These are phyloP conservation scores for Polyporus arcularius DNA, from an alignment of 768 basidiomycete genomes.

Conservation along the genomic window DNA sequence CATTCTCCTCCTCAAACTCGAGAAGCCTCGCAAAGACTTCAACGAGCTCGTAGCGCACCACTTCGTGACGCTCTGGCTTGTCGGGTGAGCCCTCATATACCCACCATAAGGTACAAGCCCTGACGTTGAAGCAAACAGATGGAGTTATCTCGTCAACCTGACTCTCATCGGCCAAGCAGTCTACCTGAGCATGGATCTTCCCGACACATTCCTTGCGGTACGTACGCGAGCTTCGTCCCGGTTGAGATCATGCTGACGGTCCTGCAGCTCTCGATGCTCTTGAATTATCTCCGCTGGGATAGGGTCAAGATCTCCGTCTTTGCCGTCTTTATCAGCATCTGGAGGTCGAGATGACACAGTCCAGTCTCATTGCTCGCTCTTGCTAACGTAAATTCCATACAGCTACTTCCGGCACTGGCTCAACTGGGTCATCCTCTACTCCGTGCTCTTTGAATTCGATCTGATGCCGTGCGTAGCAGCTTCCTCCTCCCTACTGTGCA, in stretches of 20 bases:
- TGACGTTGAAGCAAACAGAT: slow-evolving; percentile 43
- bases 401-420: slow-evolving; percentile 95
- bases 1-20: slow-evolving; percentile 79
- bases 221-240: neutral
- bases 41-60: slow-evolving; percentile 87
- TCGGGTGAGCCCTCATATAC: slow-evolving; percentile 56
- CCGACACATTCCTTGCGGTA: slow-evolving; percentile 86
- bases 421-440: slow-evolving; percentile 83
- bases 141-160: slow-evolving; percentile 81
- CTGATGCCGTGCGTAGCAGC: slow-evolving; percentile 62
- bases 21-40: slow-evolving; percentile 95
- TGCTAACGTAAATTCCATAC: neutral
- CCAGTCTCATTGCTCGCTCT: neutral
- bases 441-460: slow-evolving; percentile 77
- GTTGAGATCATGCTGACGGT: neutral
- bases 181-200: slow-evolving; percentile 98
- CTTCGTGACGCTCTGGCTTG: slow-evolving; percentile 90
- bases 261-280: slow-evolving; percentile 72
- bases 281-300: slow-evolving; percentile 83
- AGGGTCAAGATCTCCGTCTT: slow-evolving; percentile 65
- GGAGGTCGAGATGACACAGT: slow-evolving; percentile 66
- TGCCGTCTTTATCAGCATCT: slow-evolving; percentile 63
- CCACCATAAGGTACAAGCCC: too few relatives aligned
- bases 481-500: neutral
- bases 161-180: slow-evolving; percentile 90